Base-by-base conservation (phyloP, 2,329 filamentous ascomycete genomes). In the Pyricularia grisea region DNA sequence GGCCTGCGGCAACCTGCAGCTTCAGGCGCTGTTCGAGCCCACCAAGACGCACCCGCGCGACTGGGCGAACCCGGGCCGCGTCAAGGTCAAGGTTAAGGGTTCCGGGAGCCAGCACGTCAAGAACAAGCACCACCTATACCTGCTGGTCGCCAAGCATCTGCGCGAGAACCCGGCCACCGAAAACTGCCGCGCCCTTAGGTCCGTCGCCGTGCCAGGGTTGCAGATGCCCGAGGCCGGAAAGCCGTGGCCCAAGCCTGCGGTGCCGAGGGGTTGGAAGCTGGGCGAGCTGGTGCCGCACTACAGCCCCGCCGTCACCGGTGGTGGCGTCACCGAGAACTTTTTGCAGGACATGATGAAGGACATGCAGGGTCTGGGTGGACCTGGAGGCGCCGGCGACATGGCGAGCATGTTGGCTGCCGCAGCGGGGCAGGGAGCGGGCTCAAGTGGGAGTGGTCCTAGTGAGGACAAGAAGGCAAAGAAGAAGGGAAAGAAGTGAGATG, bases 261-360 rank as follows among this genome's bases (percentile, higher is more conserved):
- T 93, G 68, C 95, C 95, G 23, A 85, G 92, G 68, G 94, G 94
- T 55, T 97, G 93, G 92, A 97, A 97, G 83, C 90, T 98, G 79
- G 88, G 88, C 71, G 88, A 87, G 70, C 88, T 97, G 70, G 77
- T 99, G 73, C 95, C 95, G 27, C 89, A 96, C 72, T 91, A 97
- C 76, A 96, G 92, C 71, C 89, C 94, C 0, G 95, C 93, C 23
- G 86, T 98, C 80, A 95, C 92, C 68, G 95, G 95, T 10, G 95
- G 95, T 12, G 95, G 95, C 50, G 92, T 98, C 12, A 94, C 89
- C 71, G 95, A 99, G 79, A 97, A 98, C 76, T 88, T 97, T 71
- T 89, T 98, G 76, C 93, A 95, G 82, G 94, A 97, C 74, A 97
- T 97, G 85, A 97, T 98, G 94, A 90, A 89, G 75, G 93, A 96